Percentiles rank a stretch among this genome's conserved stretches.
phyloP scores from a whole-genome alignment of 257 asterid genomes.

The Solanum sitiens region DNA sequence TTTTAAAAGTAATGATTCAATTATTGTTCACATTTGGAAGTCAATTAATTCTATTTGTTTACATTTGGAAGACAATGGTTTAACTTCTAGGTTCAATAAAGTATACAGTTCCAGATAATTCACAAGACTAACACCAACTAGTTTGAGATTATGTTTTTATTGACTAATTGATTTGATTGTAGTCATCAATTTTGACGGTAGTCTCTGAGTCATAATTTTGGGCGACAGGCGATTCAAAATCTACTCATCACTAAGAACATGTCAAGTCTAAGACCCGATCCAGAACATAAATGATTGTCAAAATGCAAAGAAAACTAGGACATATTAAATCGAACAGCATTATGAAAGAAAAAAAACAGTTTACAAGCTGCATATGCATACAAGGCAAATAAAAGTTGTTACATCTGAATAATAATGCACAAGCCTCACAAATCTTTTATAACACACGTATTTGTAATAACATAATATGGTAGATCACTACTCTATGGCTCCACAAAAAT shows the following conservation, averaged over 20 bases:
- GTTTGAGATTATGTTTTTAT: not conserved
- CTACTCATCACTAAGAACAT: not conserved
- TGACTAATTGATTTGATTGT: not conserved
- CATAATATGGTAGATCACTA: not conserved
- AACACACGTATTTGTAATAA: not conserved
- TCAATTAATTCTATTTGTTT: not conserved
- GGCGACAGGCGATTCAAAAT: not conserved
- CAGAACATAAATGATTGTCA: not conserved
- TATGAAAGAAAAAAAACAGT: not conserved
- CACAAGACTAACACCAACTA: not conserved
- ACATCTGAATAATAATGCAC: not conserved
- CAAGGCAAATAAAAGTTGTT: not conserved
- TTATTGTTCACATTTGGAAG: not conserved
- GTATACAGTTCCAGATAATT: not conserved
- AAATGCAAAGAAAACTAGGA: not conserved
- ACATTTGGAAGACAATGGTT: not conserved
- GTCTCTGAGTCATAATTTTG: not conserved
- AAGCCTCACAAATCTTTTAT: not conserved
- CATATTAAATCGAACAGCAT: not conserved
- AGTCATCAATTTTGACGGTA: not conserved
- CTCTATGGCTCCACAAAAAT: constrained; percentile 29
- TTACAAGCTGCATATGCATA: not conserved
- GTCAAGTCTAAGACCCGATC: not conserved
- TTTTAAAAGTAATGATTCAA: not conserved
- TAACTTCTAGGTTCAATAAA: no score